Conservation (phyloP, 164 flowering plant genomes). For the Macadamia tetraphylla region DNA sequence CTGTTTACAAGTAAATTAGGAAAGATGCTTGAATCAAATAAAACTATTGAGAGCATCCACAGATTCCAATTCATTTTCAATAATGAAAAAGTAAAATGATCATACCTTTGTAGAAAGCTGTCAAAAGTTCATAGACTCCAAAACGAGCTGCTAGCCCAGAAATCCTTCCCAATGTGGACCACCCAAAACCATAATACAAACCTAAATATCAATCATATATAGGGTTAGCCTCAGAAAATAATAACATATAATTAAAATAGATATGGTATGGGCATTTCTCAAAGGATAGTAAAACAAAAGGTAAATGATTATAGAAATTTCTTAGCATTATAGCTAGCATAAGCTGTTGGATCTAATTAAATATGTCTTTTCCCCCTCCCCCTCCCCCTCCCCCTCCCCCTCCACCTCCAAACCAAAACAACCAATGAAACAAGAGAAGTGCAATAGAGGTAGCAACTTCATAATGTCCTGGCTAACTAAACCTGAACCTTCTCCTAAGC, state of each 20-base stretch:
- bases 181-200: constrained; percentile 69
- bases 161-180: constrained; percentile 61
- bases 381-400: background rate
- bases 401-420: no score
- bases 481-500: no score
- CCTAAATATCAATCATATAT: constrained; percentile 36
- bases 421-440: no score
- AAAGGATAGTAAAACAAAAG: background rate
- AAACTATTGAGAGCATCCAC: no score
- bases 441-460: no score
- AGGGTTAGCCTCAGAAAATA: background rate
- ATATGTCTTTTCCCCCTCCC: background rate
- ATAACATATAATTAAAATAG: background rate
- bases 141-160: constrained; percentile 72
- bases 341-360: no score
- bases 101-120: constrained; percentile 83
- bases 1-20: no score
- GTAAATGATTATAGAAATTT: background rate
- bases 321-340: no score
- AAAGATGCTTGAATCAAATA: no score
- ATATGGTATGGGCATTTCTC: background rate
- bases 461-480: no score
- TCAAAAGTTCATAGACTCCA: constrained; percentile 70
- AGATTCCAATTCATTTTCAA: no score
- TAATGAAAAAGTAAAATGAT: background rate